Evolutionary conservation across 116 monocot species (phyloP), one percentile per base, ranked within the genome.

Genomic region (Cymodocea nodosa): DNA sequence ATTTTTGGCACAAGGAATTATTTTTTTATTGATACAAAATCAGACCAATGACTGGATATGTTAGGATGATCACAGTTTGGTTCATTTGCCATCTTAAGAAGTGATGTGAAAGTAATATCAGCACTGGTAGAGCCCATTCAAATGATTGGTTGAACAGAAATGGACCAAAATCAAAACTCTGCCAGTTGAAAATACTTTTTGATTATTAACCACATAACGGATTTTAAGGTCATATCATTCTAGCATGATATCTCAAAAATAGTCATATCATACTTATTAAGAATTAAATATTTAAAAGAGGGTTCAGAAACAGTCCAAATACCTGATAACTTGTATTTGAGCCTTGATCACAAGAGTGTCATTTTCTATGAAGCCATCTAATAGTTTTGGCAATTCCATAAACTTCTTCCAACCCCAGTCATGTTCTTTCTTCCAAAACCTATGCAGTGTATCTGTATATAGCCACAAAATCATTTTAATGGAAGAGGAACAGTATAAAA

Each of bases 381-480:
- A 53, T 8, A 93, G 71, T 75, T 89, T 89, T 23, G 83, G 77
- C 15, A 88, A 39, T 71, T 93, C 89, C 83, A 93, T 85, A 70
- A 93, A 93, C 23, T 93, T 93, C 66, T 93, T 89, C 93, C 88
- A 89, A 14, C 93, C 93, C 93, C 93, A 93, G 66, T 89, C 85
- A 83, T 89, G 89, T 25, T 89, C 93, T 70, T 88, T 93, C 74
- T 88, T 89, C 85, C 93, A 83, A 51, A 93, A 93, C 6, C 85
- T 76, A 36, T 93, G 93, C 68, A 93, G 75, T 55, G 89, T 85
- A 77, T 93, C 93, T 93, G 74, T 59, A 75, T 23, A 51, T 0
- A 16, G 19, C 18, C 20, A 56, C 9, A 40, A 20, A 64, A 48
- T 37, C 22, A 50, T 7, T 0, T 22, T 30, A 30, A 22, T 7